Evolutionary conservation across 1,139 yeast species (phyloP).

Genomic region (Arxiozyma slooffiae): DNA sequence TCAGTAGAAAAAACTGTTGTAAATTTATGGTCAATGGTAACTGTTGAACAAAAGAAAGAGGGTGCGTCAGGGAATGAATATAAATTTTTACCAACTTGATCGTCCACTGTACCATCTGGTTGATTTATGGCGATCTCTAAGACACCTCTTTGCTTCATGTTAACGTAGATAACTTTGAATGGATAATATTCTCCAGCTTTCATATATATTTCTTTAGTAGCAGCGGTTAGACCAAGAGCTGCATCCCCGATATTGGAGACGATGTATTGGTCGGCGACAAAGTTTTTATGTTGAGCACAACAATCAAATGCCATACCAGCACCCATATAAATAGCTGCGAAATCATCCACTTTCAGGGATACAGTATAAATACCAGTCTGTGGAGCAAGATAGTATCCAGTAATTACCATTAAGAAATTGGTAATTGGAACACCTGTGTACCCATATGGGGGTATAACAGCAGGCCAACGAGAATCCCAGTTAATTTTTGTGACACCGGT

Average conservation of each 20-base stretch:
- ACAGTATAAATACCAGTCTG: neutral
- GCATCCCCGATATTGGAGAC: neutral
- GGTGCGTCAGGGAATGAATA: neutral
- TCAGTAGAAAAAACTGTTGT: neutral
- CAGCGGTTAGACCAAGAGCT: neutral
- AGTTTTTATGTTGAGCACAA: neutral
- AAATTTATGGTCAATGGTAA: neutral
- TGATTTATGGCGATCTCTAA: neutral
- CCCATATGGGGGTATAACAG: neutral
- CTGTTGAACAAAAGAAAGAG: neutral
- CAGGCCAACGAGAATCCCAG: neutral
- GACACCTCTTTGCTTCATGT: neutral
- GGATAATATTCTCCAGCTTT: neutral
- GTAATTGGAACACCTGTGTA: neutral
- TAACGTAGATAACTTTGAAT: neutral
- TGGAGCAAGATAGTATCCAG: slow-evolving; percentile 1
- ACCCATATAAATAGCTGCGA: neutral
- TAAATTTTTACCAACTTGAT: neutral
- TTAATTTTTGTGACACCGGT: neutral
- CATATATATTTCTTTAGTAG: neutral
- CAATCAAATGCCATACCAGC: slow-evolving; percentile 3
- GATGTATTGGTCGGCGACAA: neutral
- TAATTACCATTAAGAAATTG: neutral
- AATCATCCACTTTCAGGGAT: neutral
- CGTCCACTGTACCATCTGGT: neutral